A percentile compares a stretch with the other conserved stretches of the same genome.
Conservation (phyloP, 495 filamentous ascomycete genomes). For the Parathielavia appendiculata region DNA sequence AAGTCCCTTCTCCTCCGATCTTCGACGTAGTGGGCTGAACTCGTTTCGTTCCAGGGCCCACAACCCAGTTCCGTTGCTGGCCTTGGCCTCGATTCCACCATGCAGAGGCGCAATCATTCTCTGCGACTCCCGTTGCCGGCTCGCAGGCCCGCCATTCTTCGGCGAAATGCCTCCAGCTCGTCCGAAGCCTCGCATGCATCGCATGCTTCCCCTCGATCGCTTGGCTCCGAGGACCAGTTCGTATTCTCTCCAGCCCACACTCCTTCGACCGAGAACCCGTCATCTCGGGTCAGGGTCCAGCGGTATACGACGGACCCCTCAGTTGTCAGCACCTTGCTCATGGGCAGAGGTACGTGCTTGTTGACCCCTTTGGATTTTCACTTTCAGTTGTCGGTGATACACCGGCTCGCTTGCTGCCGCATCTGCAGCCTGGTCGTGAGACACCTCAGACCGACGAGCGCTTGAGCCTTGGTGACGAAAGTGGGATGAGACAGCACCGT, state of each 20-base stretch:
- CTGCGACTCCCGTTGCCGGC: background rate
- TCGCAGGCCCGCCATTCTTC: constrained; percentile 26
- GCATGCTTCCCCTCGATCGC: constrained; percentile 24
- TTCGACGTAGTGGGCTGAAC: too few species aligned
- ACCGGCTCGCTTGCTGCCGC: background rate
- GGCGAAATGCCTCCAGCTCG: constrained; percentile 34
- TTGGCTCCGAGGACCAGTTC: constrained; percentile 24
- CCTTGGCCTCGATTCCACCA: background rate
- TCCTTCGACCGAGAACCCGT: constrained; percentile 20
- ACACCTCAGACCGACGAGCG: too few species aligned
- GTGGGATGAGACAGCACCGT: too few species aligned
- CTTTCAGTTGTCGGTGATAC: background rate
- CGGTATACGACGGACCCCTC: background rate
- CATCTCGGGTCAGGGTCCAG: background rate
- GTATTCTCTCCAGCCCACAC: constrained; percentile 21
- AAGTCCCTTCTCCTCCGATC: too few species aligned
- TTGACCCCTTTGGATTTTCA: too few species aligned
- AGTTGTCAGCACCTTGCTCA: background rate
- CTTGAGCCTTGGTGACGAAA: too few species aligned
- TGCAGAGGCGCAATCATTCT: background rate
- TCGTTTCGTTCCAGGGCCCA: too few species aligned
- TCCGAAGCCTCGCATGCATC: constrained; percentile 27
- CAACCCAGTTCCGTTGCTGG: too few species aligned
- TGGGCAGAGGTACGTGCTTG: constrained; percentile 3
- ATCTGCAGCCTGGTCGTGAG: too few species aligned